phyloP scores from a whole-genome alignment of 1,284 basidiomycete genomes.

The Fomitopsis pinicola region DNA sequence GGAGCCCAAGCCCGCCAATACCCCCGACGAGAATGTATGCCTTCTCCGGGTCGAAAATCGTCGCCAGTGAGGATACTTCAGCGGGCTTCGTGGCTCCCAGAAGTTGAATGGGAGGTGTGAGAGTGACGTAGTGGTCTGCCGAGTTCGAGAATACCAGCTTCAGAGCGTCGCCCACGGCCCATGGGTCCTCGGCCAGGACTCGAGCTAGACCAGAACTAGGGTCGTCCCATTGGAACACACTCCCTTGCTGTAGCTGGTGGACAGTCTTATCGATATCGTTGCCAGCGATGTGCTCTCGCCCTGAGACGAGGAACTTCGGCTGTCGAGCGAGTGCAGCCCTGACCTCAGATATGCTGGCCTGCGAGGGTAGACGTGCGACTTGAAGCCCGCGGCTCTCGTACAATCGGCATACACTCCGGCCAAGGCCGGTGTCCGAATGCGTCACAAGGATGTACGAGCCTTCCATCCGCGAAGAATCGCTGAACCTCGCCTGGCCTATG shows the following conservation, averaged over 20 bases:
- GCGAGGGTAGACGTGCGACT: background rate
- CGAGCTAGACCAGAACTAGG: constrained; percentile 5
- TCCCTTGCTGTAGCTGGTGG: background rate
- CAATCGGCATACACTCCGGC: constrained; percentile 1
- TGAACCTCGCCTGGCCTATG: constrained; percentile 4
- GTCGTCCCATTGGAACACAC: constrained; percentile 14
- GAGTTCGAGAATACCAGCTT: background rate
- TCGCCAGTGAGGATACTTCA: background rate
- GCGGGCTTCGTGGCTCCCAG: background rate
- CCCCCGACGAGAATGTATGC: constrained; percentile 19
- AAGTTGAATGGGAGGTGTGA: background rate
- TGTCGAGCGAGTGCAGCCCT: background rate
- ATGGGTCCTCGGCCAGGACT: constrained; percentile 8
- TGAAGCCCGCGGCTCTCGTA: constrained; percentile 5
- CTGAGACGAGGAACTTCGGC: constrained; percentile 11
- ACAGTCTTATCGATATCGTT: background rate
- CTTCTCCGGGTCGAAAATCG: constrained; percentile 8
- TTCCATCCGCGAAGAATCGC: constrained; percentile 8
- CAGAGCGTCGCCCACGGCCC: constrained; percentile 11
- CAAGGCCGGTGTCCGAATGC: constrained; percentile 4
- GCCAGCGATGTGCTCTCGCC: background rate
- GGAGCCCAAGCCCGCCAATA: constrained; percentile 23
- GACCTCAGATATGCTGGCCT: background rate
- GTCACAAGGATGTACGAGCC: constrained; percentile 6
- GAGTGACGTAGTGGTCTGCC: background rate